Evolutionary conservation across 2,329 filamentous ascomycete species (phyloP), one percentile per base, ranked within the genome.

Genomic region (Ophiostoma triangulosporum): DNA sequence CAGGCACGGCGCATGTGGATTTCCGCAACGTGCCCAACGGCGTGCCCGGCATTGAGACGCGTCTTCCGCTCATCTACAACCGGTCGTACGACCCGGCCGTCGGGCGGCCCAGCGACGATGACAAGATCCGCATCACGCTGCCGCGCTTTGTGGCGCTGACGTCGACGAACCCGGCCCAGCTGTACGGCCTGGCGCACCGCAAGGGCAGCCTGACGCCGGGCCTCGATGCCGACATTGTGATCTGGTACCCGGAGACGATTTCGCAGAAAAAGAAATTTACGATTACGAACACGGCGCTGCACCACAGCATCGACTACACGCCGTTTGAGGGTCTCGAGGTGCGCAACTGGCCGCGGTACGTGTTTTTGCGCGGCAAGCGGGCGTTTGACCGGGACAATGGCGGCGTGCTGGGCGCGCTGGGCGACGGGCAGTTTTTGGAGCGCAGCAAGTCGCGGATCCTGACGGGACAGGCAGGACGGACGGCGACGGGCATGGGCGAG

Each of bases 251-350:
- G 1, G 64, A 20, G 15, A 49, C 52, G 58, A 71, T 51, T 29
- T n/a, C n/a, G n/a, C n/a, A n/a, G n/a, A n/a, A n/a, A n/a, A 43
- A 45, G 48, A 6, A 7, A 12, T 61, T 72, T n/a, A 63, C 67
- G 11, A 71, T 77, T 57, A 63, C 64, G 40, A 80, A 81, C 59
- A 65, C 67, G 6, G 73, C 74, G 64, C 62, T 83, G 57, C 78
- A 83, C 63, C 79, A 83, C 61, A 70, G 77, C 57, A 73, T 80
- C 2, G 78, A 83, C 60, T 81, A 83, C 60, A 81, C 78, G 7
- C 78, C 79, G 0, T 83, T 76, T 59, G 78, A 83, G 61, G 78
- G 78, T 0, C 69, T 68, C 48, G 65, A 61, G n/a, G 60, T 83
- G 36, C 69, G 68, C 27, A 77, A 83, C 54, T 83, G 79, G 79